A percentile compares a stretch with the other conserved stretches of the same genome.
Conservation (phyloP, 2,329 filamentous ascomycete genomes). For the Bipolaris zeicola region DNA sequence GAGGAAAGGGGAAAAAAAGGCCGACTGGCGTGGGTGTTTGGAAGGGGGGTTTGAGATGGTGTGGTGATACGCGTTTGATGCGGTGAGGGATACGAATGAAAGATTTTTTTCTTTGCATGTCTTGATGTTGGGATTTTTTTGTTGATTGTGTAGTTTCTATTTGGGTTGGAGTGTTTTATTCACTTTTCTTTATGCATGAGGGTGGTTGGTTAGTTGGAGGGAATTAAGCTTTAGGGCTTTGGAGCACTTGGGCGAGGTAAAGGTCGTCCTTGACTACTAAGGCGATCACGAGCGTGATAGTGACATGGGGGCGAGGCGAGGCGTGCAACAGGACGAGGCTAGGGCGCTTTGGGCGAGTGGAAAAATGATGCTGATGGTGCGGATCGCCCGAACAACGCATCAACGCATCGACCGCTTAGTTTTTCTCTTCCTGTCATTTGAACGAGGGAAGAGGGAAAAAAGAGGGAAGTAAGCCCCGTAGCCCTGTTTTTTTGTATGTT, state of each 20-base stretch:
- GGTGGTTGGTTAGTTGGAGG: too few species aligned
- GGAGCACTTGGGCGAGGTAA: too few species aligned
- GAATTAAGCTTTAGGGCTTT: too few species aligned
- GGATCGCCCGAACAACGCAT: slow-evolving; percentile 15
- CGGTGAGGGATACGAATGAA: neutral
- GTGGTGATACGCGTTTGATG: neutral
- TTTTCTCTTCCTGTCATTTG: neutral
- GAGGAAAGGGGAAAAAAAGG: neutral
- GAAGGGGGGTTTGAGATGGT: too few species aligned
- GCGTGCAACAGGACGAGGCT: neutral
- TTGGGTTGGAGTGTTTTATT: too few species aligned
- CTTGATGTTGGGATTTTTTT: too few species aligned
- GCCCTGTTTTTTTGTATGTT: slow-evolving; percentile 1
- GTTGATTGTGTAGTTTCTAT: too few species aligned
- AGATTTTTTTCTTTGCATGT: too few species aligned
- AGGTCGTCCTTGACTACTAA: too few species aligned
- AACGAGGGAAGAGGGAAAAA: too few species aligned
- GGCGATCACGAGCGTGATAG: neutral
- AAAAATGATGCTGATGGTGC: slow-evolving; percentile 8
- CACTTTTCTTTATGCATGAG: too few species aligned
- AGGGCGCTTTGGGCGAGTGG: slow-evolving; percentile 5
- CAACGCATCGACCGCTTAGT: slow-evolving; percentile 16
- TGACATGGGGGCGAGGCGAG: neutral
- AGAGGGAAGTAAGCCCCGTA: neutral
- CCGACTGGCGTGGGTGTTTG: too few species aligned